These are phyloP conservation scores for Cryptococcus amylolentus DNA, from an alignment of 1,284 basidiomycete species.

Conservation along the genomic window DNA sequence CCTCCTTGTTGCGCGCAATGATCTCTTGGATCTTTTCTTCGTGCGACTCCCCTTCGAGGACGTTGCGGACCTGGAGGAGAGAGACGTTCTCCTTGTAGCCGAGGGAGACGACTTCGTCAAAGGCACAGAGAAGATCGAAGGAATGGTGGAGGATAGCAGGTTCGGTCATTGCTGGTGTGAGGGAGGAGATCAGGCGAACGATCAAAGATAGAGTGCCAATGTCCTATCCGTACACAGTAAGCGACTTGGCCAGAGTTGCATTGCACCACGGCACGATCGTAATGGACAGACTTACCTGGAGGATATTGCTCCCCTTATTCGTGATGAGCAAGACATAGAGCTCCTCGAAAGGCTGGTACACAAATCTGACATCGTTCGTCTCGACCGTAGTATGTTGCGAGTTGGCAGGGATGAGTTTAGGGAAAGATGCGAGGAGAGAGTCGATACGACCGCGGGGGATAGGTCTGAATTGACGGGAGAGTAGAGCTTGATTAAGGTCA, in stretches of 20 bases:
- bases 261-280: background rate
- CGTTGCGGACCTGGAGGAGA: slow-evolving; percentile 82
- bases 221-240: slow-evolving; percentile 57
- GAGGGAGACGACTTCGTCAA: slow-evolving; percentile 93
- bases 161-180: slow-evolving; percentile 74
- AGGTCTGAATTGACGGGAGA: slow-evolving; percentile 94
- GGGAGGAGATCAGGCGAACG: slow-evolving; percentile 87
- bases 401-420: slow-evolving; percentile 93
- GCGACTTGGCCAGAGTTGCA: background rate
- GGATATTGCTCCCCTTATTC: slow-evolving; percentile 95
- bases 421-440: slow-evolving; percentile 92
- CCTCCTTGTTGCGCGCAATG: slow-evolving; percentile 98
- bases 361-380: slow-evolving; percentile 88
- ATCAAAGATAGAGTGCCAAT: slow-evolving; percentile 94
- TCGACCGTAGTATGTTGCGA: slow-evolving; percentile 97
- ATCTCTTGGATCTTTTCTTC: slow-evolving; percentile 99
- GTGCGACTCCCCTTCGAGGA: slow-evolving; percentile 98
- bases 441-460: slow-evolving; percentile 91
- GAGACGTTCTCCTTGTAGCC: slow-evolving; percentile 94
- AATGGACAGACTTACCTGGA: slow-evolving; percentile 55
- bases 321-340: slow-evolving; percentile 97
- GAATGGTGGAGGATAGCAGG: slow-evolving; percentile 84
- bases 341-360: slow-evolving; percentile 97
- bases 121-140: slow-evolving; percentile 93
- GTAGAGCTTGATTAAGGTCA: slow-evolving; percentile 63